Percentiles rank a stretch among this genome's conserved stretches.
Conservation (phyloP, 352 stramenopile species). For the Phytophthora podocarpi region DNA sequence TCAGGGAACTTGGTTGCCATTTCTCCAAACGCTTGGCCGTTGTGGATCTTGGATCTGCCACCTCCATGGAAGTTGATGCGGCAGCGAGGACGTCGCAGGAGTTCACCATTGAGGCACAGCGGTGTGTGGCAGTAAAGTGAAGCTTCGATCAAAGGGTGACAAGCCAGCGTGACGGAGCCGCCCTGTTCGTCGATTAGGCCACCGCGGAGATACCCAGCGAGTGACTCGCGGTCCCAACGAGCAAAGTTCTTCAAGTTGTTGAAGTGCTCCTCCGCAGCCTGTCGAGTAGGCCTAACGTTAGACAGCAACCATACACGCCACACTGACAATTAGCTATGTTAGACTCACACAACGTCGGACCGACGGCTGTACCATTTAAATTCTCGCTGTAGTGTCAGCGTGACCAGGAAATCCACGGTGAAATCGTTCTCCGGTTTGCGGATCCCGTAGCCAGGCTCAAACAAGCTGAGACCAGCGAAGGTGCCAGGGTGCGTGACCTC, state of each 20-base stretch:
- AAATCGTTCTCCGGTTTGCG: conserved; percentile 30
- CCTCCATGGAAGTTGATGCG: conserved; percentile 47
- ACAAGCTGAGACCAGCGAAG: conserved; percentile 42
- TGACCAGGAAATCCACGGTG: conserved; percentile 43
- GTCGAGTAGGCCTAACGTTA: too few species aligned
- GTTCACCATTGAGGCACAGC: conserved; percentile 35
- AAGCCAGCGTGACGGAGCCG: conserved; percentile 42
- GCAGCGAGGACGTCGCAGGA: conserved; percentile 36
- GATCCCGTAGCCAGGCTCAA: conserved; percentile 46
- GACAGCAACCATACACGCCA: conserved; percentile 36
- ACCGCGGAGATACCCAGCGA: conserved; percentile 33
- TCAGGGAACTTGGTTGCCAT: conserved; percentile 37
- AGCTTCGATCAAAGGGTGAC: conserved; percentile 46
- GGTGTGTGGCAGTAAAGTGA: conserved; percentile 46
- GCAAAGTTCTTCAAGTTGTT: conserved; percentile 39
- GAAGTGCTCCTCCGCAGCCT: conserved; percentile 38
- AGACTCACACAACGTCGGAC: too few species aligned
- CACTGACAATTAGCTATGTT: too few species aligned
- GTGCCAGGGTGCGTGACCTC: conserved; percentile 48
- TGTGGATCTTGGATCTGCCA: conserved; percentile 47
- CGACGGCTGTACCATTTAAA: conserved; percentile 29
- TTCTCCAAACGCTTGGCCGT: conserved; percentile 25
- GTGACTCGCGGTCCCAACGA: conserved; percentile 41
- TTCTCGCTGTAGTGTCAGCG: conserved; percentile 35
- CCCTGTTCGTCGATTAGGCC: conserved; percentile 28